Percentiles rank a stretch among this genome's conserved stretches.
Conservation (phyloP, 345 rosid species). For the Streptanthus diversifolius region DNA sequence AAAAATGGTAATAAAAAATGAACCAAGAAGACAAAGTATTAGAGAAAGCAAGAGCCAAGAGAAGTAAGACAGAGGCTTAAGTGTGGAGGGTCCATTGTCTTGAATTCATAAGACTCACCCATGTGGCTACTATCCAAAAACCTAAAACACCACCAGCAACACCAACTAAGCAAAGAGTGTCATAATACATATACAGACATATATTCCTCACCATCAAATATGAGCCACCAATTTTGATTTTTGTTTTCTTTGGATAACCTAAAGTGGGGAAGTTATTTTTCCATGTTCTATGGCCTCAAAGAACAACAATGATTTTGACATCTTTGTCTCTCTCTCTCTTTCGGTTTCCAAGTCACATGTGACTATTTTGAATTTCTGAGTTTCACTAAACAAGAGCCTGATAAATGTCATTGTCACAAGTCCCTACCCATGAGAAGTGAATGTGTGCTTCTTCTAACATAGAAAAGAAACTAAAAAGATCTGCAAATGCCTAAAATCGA, state of each 20-base stretch:
- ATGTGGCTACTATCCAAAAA: conserved; percentile 31
- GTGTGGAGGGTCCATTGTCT: conserved; percentile 31
- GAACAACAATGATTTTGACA: conserved; percentile 28
- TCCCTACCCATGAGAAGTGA: conserved; percentile 13
- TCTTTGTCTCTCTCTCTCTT: conserved; percentile 33
- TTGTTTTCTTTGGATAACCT: conserved; percentile 19
- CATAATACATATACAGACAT: conserved; percentile 31
- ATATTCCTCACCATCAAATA: conserved; percentile 31
- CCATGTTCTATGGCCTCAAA: conserved; percentile 34
- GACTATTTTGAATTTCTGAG: background rate
- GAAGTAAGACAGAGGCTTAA: background rate
- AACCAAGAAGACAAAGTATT: conserved; percentile 6
- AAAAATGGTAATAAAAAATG: background rate
- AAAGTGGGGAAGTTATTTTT: conserved; percentile 32
- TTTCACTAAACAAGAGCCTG: conserved; percentile 19
- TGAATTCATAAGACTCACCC: conserved; percentile 21
- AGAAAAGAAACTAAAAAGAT: conserved; percentile 1
- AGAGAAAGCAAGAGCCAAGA: background rate
- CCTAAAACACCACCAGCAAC: conserved; percentile 28
- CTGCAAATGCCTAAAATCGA: conserved; percentile 8
- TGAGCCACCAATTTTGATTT: conserved; percentile 31
- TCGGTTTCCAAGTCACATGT: conserved; percentile 27
- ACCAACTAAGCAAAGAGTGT: conserved; percentile 30
- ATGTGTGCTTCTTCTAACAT: conserved; percentile 3
- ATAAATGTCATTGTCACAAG: conserved; percentile 26